Conservation (phyloP, 2,329 filamentous ascomycete genomes). For the Sclerotinia trifoliorum region DNA sequence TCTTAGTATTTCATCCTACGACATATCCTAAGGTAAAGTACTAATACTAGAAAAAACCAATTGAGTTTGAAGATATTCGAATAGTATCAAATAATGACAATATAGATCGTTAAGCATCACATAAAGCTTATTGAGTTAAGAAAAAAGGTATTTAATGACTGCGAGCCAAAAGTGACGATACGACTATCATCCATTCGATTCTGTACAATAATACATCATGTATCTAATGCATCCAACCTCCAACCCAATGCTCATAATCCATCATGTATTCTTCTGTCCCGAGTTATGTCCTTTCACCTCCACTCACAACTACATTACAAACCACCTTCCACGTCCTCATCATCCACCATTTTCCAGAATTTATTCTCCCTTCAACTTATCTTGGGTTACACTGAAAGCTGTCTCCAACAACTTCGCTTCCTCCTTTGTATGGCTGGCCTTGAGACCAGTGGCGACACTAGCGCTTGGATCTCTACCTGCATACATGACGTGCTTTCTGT, state of each 20-base stretch:
- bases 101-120: background rate
- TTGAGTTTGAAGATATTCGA: background rate
- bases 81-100: background rate
- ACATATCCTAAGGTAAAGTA: too few relatives aligned
- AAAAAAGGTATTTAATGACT: background rate
- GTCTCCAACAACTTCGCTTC: conserved; percentile 77
- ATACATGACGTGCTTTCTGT: conserved; percentile 95
- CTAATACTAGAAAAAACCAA: too few relatives aligned
- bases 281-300: background rate
- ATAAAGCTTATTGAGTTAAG: background rate
- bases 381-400: conserved; percentile 64
- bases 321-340: background rate
- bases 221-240: conserved; percentile 26
- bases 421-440: conserved; percentile 85
- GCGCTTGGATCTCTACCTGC: conserved; percentile 92
- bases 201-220: conserved; percentile 35
- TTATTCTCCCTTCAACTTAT: conserved; percentile 62
- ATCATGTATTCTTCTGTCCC: conserved; percentile 2
- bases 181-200: conserved; percentile 18
- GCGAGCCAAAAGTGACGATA: background rate
- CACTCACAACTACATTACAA: conserved; percentile 20
- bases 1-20: too few relatives aligned
- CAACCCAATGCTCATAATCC: conserved; percentile 8
- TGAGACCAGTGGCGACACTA: conserved; percentile 89
- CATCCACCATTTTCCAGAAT: background rate